Evolutionary conservation across 805 yeast genomes (phyloP), one percentile per base, ranked within the genome.

Genomic region (Maudiozyma barnettii): DNA sequence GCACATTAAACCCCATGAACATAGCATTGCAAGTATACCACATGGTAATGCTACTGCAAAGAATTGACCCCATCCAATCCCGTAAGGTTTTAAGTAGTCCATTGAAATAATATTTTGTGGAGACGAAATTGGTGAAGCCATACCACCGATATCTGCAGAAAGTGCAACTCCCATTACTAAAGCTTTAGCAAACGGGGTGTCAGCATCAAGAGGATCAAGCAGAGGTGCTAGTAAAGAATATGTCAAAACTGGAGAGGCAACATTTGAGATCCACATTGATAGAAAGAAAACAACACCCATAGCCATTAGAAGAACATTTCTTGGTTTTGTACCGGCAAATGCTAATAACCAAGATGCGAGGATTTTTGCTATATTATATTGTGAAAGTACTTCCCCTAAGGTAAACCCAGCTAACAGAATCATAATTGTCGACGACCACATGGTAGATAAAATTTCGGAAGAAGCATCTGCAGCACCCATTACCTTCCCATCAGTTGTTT

Each of bases 351-450:
- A 80, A 0, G 96, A 85, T n/a, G 97, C 91, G 33, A 89, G 72
- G n/a, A 83, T 78, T 62, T 83, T 87, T 47, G 96, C 97, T 46
- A 91, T 76, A 58, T 88, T 82, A 68, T 86, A 89, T 67, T 89
- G 90, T 43, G 96, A 83, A 51, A 91, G 72, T 1, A 95, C 97
- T 31, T 95, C 96, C 42, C 97, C 97, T 51, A 91, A 70, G 0
- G 96, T 82, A 66, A 91, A 91, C 3, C 98, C 98, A 49, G 97
- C 98, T 19, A 91, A 69, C 47, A 91, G 70, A 36, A 91, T 76
- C 84, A 90, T 80, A 56, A 91, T 87, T 5, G 91, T 90, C 0
- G 96, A 86, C 2, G 91, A 82, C 97, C 97, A 91, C 98, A 91
- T 91, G 37, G 84, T 70, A 4, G 84, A 66, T 49, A 93, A 78